These are phyloP conservation scores for Botrytis deweyae DNA, from an alignment of 2,329 filamentous ascomycete species.

Conservation along the genomic window DNA sequence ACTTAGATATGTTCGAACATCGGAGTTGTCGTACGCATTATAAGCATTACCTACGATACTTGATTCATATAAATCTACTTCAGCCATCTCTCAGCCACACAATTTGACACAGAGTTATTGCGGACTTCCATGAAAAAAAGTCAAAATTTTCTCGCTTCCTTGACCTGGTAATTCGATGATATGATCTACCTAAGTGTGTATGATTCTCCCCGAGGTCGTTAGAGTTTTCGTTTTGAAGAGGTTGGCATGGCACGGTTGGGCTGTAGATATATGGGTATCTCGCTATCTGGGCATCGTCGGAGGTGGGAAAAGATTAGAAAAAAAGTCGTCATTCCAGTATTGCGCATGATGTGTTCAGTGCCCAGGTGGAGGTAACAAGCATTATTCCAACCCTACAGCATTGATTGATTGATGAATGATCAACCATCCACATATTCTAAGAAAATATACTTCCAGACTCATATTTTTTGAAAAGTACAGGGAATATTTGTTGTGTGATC, in stretches of 20 bases:
- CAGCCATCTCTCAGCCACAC: constrained; percentile 8
- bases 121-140: constrained; percentile 4
- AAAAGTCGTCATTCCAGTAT: constrained; percentile 20
- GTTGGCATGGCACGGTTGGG: constrained; percentile 10
- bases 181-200: neutral
- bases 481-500: constrained; percentile 21
- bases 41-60: constrained; percentile 1
- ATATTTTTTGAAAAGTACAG: constrained; percentile 5
- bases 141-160: neutral
- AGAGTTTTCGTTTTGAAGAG: constrained; percentile 3
- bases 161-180: neutral
- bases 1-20: neutral
- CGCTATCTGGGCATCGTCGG: constrained; percentile 7
- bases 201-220: neutral
- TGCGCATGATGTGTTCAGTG: constrained; percentile 23
- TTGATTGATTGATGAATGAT: constrained; percentile 22
- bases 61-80: neutral
- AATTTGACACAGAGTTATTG: constrained; percentile 6
- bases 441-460: constrained; percentile 4
- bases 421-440: constrained; percentile 12
- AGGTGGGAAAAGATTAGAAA: neutral
- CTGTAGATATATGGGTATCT: constrained; percentile 15
- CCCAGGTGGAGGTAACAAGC: constrained; percentile 17
- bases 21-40: neutral
- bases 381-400: constrained; percentile 18